Evolutionary conservation across 2,329 filamentous ascomycete genomes (phyloP).

Genomic region (Colletotrichum ledebouriae): DNA sequence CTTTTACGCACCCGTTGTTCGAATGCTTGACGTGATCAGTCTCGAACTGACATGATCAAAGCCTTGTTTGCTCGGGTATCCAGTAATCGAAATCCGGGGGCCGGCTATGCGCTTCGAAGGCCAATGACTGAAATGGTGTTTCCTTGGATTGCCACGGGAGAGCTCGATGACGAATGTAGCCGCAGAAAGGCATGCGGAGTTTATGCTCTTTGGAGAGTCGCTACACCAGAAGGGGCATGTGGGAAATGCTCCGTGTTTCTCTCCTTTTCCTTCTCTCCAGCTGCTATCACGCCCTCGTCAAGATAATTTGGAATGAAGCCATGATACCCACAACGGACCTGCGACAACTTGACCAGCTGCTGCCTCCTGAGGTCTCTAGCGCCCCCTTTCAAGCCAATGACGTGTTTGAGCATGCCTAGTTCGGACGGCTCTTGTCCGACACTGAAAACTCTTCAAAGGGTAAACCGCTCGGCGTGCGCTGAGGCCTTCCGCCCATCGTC

Average conservation of each 20-base stretch:
- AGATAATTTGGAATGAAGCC: slow-evolving; percentile 23
- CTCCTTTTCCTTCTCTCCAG: not conserved
- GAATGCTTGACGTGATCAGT: not conserved
- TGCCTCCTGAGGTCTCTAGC: slow-evolving; percentile 3
- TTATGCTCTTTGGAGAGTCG: not conserved
- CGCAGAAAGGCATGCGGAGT: not conserved
- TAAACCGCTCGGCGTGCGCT: not conserved
- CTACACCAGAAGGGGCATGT: slow-evolving; percentile 1
- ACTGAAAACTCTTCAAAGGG: not conserved
- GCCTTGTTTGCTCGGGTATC: not conserved
- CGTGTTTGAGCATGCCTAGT: slow-evolving; percentile 25
- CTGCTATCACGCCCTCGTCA: not conserved
- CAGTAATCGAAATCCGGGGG: slow-evolving; percentile 7
- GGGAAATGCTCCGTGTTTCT: slow-evolving; percentile 15
- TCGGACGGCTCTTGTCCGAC: not conserved
- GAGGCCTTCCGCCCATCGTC: slow-evolving; percentile 7
- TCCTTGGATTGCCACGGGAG: not conserved
- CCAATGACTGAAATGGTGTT: slow-evolving; percentile 19
- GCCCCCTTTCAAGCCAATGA: slow-evolving; percentile 32
- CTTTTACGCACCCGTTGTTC: slow-evolving; percentile 8
- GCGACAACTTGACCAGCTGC: not conserved
- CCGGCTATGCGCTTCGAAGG: slow-evolving; percentile 36
- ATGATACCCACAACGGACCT: not conserved
- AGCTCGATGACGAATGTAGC: not conserved
- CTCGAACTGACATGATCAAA: not conserved